These are phyloP conservation scores for Ascochyta clinopodiicola DNA, from an alignment of 2,329 filamentous ascomycete species.

Conservation along the genomic window DNA sequence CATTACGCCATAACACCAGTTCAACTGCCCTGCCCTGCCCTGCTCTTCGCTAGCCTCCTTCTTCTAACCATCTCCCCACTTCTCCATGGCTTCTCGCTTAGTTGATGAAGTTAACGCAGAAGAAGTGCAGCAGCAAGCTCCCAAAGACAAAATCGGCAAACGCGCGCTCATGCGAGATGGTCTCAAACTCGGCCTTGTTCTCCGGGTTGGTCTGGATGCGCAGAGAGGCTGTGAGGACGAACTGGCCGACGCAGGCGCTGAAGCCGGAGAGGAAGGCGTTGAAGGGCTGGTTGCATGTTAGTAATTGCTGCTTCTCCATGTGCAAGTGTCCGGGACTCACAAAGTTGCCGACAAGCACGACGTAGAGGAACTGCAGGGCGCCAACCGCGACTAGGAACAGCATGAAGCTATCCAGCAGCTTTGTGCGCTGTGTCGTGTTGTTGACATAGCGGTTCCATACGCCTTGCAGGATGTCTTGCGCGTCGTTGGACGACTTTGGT, in stretches of 20 bases:
- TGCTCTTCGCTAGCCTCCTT: not conserved
- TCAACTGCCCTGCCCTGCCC: not conserved
- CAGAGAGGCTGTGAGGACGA: slow-evolving; percentile 89
- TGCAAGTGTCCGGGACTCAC: slow-evolving; percentile 62
- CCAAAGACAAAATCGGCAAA: slow-evolving; percentile 97
- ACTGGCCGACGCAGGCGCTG: slow-evolving; percentile 92
- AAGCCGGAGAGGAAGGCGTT: slow-evolving; percentile 98
- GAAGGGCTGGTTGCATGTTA: slow-evolving; percentile 75
- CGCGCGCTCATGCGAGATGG: slow-evolving; percentile 82
- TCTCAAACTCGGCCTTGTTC: slow-evolving; percentile 79
- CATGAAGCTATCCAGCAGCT: slow-evolving; percentile 92
- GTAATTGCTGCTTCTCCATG: not conserved
- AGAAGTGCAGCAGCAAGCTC: slow-evolving; percentile 95
- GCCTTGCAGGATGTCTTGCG: slow-evolving; percentile 68
- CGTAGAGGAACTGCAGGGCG: slow-evolving; percentile 92
- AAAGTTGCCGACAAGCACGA: slow-evolving; percentile 89
- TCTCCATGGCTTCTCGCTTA: slow-evolving; percentile 53
- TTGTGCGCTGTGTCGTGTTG: slow-evolving; percentile 85
- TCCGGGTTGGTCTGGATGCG: slow-evolving; percentile 89
- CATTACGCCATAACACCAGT: slow-evolving; percentile 14
- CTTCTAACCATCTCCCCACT: not conserved
- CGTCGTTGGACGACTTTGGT: slow-evolving; percentile 40
- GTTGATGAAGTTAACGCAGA: slow-evolving; percentile 99
- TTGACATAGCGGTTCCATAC: slow-evolving; percentile 80
- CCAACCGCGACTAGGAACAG: slow-evolving; percentile 84